phyloP scores from a whole-genome alignment of 768 basidiomycete species.

The Xanthoconium purpureum region DNA sequence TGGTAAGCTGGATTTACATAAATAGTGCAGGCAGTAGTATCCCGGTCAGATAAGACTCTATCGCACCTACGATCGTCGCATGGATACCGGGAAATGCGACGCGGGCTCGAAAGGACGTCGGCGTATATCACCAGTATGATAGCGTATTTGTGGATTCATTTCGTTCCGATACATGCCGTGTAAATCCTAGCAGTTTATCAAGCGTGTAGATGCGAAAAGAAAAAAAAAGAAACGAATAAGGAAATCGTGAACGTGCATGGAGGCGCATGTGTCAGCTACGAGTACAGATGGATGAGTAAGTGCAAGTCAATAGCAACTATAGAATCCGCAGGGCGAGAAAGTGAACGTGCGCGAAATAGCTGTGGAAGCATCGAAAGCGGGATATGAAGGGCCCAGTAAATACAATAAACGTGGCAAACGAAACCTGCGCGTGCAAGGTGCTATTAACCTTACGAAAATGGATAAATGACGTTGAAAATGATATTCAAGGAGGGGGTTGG shows the following conservation, averaged over 20 bases:
- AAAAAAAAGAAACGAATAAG: background rate
- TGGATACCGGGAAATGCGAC: too few relatives aligned
- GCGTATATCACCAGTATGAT: too few relatives aligned
- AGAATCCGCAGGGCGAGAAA: constrained; percentile 1
- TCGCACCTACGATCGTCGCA: too few relatives aligned
- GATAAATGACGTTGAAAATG: constrained; percentile 15
- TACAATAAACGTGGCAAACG: constrained; percentile 9
- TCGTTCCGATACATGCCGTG: constrained; percentile 10
- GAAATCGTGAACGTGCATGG: constrained; percentile 5
- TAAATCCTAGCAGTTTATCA: constrained; percentile 24
- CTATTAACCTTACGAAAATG: constrained; percentile 10
- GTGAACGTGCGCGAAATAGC: background rate
- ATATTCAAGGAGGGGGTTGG: background rate
- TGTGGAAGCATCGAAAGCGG: constrained; percentile 9
- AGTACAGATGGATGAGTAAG: constrained; percentile 23
- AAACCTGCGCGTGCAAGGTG: constrained; percentile 4
- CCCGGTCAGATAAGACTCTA: too few relatives aligned
- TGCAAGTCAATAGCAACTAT: constrained; percentile 4
- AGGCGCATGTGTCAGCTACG: constrained; percentile 14
- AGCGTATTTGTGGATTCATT: constrained; percentile 4
- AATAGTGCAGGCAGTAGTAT: too few relatives aligned
- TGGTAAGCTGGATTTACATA: too few relatives aligned
- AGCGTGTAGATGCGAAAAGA: background rate
- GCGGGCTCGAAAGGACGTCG: too few relatives aligned
- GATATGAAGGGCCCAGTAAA: constrained; percentile 15